These are phyloP conservation scores for Cyberlindnera japonica DNA, from an alignment of 805 yeast species.

Conservation along the genomic window DNA sequence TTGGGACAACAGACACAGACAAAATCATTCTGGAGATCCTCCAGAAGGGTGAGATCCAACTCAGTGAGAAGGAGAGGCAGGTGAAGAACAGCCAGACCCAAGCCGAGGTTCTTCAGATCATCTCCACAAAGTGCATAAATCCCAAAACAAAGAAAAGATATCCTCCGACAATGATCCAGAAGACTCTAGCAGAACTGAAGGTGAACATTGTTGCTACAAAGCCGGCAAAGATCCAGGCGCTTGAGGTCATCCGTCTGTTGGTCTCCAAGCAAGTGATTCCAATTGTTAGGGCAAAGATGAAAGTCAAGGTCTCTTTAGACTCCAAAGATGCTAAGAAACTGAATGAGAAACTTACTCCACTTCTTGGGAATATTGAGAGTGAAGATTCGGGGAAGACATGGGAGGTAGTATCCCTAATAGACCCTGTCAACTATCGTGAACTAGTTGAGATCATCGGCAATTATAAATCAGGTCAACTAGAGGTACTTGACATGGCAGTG, in stretches of 20 bases:
- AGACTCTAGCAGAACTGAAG: constrained; percentile 72
- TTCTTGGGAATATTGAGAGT: constrained; percentile 41
- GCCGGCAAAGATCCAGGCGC: constrained; percentile 81
- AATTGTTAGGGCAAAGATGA: constrained; percentile 92
- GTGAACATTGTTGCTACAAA: constrained; percentile 72
- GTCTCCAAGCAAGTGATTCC: constrained; percentile 82
- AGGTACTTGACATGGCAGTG: constrained; percentile 87
- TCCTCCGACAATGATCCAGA: constrained; percentile 92
- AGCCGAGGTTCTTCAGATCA: constrained; percentile 76
- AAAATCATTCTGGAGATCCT: constrained; percentile 76
- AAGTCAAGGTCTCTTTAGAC: constrained; percentile 60
- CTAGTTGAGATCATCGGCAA: constrained; percentile 54
- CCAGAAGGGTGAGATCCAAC: constrained; percentile 88
- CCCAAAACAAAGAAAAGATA: constrained; percentile 87
- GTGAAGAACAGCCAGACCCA: constrained; percentile 68
- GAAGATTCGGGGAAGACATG: constrained; percentile 43
- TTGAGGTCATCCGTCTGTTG: constrained; percentile 82
- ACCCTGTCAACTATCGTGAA: constrained; percentile 78
- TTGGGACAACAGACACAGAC: constrained; percentile 74
- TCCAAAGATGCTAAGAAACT: constrained; percentile 48
- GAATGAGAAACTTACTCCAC: constrained; percentile 38
- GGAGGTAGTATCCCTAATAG: constrained; percentile 67
- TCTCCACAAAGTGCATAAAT: constrained; percentile 87
- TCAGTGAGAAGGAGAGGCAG: constrained; percentile 89
- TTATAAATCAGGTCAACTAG: constrained; percentile 61